Evolutionary conservation across 108 stramenopile genomes (phyloP).

Genomic region (Skeletonema grethae): DNA sequence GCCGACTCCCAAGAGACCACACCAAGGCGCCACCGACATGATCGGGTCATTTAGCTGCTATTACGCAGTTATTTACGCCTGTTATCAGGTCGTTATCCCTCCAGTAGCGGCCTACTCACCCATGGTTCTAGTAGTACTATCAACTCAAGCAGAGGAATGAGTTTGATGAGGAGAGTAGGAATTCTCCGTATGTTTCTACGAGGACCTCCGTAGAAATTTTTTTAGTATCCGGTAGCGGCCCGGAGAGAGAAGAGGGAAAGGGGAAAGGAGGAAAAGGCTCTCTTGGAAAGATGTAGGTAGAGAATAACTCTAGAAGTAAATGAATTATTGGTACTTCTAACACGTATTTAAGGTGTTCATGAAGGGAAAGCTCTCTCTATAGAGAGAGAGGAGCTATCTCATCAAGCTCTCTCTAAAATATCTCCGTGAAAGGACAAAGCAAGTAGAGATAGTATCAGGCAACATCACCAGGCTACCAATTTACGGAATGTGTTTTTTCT

Average conservation of each 20-base stretch:
- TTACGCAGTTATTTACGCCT: not conserved
- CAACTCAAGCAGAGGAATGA: conserved; percentile 3
- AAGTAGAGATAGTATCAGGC: no score
- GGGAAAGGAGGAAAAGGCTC: no score
- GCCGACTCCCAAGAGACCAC: not conserved
- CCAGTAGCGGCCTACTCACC: conserved; percentile 17
- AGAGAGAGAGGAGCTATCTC: no score
- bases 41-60: not conserved
- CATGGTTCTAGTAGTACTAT: conserved; percentile 20
- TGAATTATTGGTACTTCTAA: no score
- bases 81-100: not conserved
- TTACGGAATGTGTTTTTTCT: not conserved
- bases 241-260: no score
- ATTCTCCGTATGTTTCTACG: not conserved
- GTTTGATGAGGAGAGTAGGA: not conserved
- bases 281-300: no score
- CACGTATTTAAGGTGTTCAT: no score
- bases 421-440: no score
- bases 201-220: not conserved
- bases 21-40: not conserved
- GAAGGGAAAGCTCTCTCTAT: no score
- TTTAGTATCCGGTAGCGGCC: not conserved
- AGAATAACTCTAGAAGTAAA: no score
- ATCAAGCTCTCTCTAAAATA: no score
- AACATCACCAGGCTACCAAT: not conserved